A percentile compares a stretch with the other conserved stretches of the same genome.
Evolutionary conservation across 2,329 filamentous ascomycete genomes (phyloP).

Genomic region (Penicillium sp.): DNA sequence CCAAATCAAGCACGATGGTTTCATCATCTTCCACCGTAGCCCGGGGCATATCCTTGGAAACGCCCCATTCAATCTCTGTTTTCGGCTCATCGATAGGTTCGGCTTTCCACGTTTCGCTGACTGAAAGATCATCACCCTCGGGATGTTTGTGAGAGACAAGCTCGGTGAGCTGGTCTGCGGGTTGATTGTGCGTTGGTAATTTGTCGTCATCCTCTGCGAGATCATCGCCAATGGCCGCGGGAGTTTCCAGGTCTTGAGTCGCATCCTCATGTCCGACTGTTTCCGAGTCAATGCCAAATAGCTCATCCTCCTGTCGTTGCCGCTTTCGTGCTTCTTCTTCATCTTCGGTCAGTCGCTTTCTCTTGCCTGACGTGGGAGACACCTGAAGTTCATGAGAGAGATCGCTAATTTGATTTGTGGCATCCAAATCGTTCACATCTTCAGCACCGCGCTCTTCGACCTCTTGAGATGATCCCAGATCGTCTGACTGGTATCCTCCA

Average conservation of each 20-base stretch:
- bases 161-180: background rate
- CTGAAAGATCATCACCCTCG: slow-evolving; percentile 9
- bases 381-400: slow-evolving; percentile 47
- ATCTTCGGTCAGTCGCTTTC: slow-evolving; percentile 70
- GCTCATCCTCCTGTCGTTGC: slow-evolving; percentile 79
- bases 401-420: background rate
- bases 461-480: slow-evolving; percentile 20
- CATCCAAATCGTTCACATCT: slow-evolving; percentile 16
- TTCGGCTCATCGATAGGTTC: slow-evolving; percentile 35
- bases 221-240: background rate
- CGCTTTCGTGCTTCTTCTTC: slow-evolving; percentile 71
- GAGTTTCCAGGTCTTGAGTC: slow-evolving; percentile 35
- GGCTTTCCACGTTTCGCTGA: slow-evolving; percentile 32
- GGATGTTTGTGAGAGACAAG: slow-evolving; percentile 2
- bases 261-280: slow-evolving; percentile 54
- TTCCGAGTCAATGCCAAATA: slow-evolving; percentile 65
- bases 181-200: slow-evolving; percentile 4
- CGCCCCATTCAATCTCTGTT: slow-evolving; percentile 59
- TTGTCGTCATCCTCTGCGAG: slow-evolving; percentile 5
- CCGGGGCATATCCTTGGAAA: slow-evolving; percentile 59
- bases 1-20: slow-evolving; percentile 64
- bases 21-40: slow-evolving; percentile 67
- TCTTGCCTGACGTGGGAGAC: slow-evolving; percentile 62
- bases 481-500: slow-evolving; percentile 37
- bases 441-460: slow-evolving; percentile 4